Evolutionary conservation across 768 basidiomycete genomes (phyloP).

Genomic region (Tylopilus subfusipes): DNA sequence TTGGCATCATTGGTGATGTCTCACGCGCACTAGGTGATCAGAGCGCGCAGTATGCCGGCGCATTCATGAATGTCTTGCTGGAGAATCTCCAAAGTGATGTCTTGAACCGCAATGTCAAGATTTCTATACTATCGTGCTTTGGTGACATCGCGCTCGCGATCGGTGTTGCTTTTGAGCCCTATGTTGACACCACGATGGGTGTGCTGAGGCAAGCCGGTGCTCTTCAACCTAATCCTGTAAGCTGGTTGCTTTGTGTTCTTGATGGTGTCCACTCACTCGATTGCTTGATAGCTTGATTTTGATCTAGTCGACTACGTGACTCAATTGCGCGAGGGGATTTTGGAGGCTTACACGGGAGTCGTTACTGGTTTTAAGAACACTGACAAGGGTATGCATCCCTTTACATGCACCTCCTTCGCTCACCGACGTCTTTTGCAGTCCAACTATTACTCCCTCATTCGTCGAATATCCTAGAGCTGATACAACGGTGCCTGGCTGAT

Average conservation of each 20-base stretch:
- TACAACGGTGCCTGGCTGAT: conserved; percentile 70
- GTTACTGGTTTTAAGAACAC: conserved; percentile 87
- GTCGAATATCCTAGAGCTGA: conserved; percentile 71
- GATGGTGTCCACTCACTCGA: background rate
- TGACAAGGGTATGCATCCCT: conserved; percentile 52
- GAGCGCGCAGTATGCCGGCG: conserved; percentile 75
- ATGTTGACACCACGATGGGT: conserved; percentile 83
- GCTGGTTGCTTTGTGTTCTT: conserved; percentile 23
- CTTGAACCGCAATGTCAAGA: conserved; percentile 92
- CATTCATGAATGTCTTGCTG: conserved; percentile 90
- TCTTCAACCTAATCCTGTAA: conserved; percentile 81
- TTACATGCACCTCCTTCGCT: background rate
- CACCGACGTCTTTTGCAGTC: conserved; percentile 2
- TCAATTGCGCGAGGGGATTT: conserved; percentile 86
- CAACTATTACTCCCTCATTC: conserved; percentile 61
- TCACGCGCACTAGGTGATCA: conserved; percentile 90
- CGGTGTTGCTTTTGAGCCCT: conserved; percentile 82
- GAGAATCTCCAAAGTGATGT: conserved; percentile 90
- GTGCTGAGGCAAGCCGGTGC: conserved; percentile 89
- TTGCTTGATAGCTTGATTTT: conserved; percentile 60
- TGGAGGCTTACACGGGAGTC: conserved; percentile 96
- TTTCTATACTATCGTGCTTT: conserved; percentile 92
- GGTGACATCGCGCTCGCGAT: conserved; percentile 96
- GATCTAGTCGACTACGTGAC: conserved; percentile 92
- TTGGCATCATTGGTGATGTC: conserved; percentile 94